A percentile compares a stretch with the other conserved stretches of the same genome.
phyloP scores from a whole-genome alignment of 306 rosid species.

The Trifolium pratense region DNA sequence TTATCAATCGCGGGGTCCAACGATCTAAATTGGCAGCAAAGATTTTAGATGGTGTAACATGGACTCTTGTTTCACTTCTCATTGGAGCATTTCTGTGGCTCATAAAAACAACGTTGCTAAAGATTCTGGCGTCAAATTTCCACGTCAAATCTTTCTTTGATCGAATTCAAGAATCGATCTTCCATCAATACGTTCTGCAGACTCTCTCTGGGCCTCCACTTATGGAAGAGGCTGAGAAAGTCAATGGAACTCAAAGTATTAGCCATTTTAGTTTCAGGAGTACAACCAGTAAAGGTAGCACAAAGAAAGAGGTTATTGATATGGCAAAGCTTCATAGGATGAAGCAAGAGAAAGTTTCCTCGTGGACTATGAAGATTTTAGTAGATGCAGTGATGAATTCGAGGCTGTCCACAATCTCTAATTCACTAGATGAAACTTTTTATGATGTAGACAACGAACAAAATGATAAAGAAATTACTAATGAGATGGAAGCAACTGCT shows the following conservation, averaged over 20 bases:
- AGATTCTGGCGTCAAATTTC: constrained; percentile 79
- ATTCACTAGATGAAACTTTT: constrained; percentile 63
- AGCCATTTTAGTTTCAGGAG: constrained; percentile 74
- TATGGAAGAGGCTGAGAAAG: constrained; percentile 66
- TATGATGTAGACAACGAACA: constrained; percentile 52
- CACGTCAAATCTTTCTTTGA: constrained; percentile 87
- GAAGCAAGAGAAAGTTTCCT: constrained; percentile 88
- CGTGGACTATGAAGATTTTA: constrained; percentile 95
- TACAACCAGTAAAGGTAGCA: constrained; percentile 49
- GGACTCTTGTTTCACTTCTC: constrained; percentile 75
- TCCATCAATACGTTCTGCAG: constrained; percentile 81
- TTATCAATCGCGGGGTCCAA: constrained; percentile 56
- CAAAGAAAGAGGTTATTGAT: constrained; percentile 67
- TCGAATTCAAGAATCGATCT: constrained; percentile 86
- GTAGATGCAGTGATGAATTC: constrained; percentile 80
- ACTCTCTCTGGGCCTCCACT: constrained; percentile 78
- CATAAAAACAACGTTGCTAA: constrained; percentile 63
- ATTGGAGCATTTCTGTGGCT: constrained; percentile 82
- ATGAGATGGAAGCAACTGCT: constrained; percentile 91
- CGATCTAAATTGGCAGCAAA: constrained; percentile 53
- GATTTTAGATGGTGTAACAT: constrained; percentile 59
- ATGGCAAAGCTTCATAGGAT: constrained; percentile 74
- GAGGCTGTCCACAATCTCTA: constrained; percentile 78
- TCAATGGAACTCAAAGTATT: constrained; percentile 50
- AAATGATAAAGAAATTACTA: constrained; percentile 75